These are phyloP conservation scores for Oldenlandia corymbosa DNA, from an alignment of 257 asterid genomes.

Conservation along the genomic window DNA sequence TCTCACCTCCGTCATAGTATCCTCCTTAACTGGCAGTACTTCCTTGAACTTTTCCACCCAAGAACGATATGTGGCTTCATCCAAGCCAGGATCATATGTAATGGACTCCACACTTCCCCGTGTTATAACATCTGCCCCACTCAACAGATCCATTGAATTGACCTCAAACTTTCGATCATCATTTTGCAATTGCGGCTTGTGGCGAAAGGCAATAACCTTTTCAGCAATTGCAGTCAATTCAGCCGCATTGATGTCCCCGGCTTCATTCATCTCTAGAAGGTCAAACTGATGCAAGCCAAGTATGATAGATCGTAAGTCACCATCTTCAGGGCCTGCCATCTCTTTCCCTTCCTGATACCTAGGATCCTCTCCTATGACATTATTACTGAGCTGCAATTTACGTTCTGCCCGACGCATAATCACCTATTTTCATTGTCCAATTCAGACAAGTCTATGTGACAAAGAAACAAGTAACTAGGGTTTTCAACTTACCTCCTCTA, in stretches of 20 bases:
- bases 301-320: conserved; percentile 70
- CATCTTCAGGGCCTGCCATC: conserved; percentile 50
- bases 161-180: conserved; percentile 60
- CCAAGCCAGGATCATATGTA: conserved; percentile 51
- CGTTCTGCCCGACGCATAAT: conserved; percentile 80
- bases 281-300: conserved; percentile 76
- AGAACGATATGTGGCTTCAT: conserved; percentile 70
- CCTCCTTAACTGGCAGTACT: conserved; percentile 34
- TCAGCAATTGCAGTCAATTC: conserved; percentile 55
- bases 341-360: conserved; percentile 47
- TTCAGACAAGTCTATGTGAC: conserved; percentile 23
- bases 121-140: conserved; percentile 32
- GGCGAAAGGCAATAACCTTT: conserved; percentile 52
- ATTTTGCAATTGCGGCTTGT: conserved; percentile 29
- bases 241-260: conserved; percentile 39
- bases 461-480: conserved; percentile 5
- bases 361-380: conserved; percentile 67
- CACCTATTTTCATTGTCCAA: conserved; percentile 43
- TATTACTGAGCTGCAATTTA: conserved; percentile 80
- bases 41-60: conserved; percentile 91
- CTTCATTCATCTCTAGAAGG: conserved; percentile 43
- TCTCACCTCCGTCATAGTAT: conserved; percentile 31
- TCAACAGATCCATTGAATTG: conserved; percentile 37
- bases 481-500: conserved; percentile 69
- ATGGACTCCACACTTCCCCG: conserved; percentile 38